Evolutionary conservation across 75 land plant genomes (phyloP).

Genomic region (Sequoia sempervirens): DNA sequence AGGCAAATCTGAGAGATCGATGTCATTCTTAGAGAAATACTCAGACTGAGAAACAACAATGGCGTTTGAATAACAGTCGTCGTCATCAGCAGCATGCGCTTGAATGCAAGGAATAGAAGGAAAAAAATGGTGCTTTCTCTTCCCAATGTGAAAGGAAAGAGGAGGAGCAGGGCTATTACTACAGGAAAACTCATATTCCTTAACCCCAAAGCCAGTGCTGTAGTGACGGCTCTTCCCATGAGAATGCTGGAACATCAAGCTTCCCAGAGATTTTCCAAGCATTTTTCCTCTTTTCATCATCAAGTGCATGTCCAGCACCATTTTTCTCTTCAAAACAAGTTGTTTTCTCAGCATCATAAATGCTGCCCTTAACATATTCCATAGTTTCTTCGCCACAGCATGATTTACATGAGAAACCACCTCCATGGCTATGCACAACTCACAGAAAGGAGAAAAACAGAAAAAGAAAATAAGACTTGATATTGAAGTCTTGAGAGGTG

Average conservation of each 20-base stretch:
- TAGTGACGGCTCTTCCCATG: conserved; percentile 3
- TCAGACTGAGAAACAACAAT: conserved; percentile 5
- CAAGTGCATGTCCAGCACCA: conserved; percentile 31
- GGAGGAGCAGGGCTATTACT: conserved; percentile 24
- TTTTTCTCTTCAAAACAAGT: conserved; percentile 22
- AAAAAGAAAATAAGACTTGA: no score
- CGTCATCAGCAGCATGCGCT: background rate
- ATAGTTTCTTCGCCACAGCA: conserved; percentile 23
- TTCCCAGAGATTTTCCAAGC: conserved; percentile 13
- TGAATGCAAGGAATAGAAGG: background rate
- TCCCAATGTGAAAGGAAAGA: background rate
- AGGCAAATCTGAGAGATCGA: conserved; percentile 3
- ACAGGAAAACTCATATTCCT: conserved; percentile 41
- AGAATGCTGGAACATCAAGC: conserved; percentile 15
- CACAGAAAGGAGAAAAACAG: background rate
- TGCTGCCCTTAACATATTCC: conserved; percentile 29
- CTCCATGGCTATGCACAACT: background rate
- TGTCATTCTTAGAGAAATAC: background rate
- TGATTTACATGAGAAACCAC: conserved; percentile 5
- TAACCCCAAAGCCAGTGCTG: background rate
- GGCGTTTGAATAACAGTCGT: background rate
- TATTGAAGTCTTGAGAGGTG: background rate
- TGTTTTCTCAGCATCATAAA: conserved; percentile 35
- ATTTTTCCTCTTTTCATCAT: conserved; percentile 42
- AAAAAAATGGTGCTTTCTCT: background rate